These are phyloP conservation scores for Parachaetomium inaequale DNA, from an alignment of 495 filamentous ascomycete species.

Conservation along the genomic window DNA sequence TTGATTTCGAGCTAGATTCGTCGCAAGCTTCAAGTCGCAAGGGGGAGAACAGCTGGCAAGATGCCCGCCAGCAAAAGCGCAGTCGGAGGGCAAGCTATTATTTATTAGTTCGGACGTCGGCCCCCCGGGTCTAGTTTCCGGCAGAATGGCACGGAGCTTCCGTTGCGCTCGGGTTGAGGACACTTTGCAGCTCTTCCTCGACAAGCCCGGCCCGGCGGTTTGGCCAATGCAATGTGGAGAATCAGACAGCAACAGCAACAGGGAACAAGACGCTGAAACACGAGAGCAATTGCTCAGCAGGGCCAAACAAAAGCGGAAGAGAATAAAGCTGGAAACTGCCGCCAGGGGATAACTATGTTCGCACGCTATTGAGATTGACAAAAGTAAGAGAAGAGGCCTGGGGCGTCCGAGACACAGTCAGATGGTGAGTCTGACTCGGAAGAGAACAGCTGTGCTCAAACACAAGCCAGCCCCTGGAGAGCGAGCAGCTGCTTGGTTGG, in stretches of 20 bases:
- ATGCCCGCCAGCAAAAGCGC: neutral
- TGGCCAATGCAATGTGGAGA: conserved; percentile 22
- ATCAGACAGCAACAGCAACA: neutral
- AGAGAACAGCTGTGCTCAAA: conserved; percentile 19
- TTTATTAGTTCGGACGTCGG: conserved; percentile 13
- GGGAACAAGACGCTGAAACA: neutral
- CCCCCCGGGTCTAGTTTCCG: conserved; percentile 19
- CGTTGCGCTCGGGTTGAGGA: conserved; percentile 19
- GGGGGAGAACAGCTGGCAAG: neutral
- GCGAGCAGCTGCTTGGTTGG: conserved; percentile 1
- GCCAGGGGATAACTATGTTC: neutral
- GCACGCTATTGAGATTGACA: neutral
- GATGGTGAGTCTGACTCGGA: neutral
- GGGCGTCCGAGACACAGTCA: neutral
- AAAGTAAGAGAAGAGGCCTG: neutral
- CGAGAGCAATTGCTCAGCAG: neutral
- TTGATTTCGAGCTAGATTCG: conserved; percentile 29
- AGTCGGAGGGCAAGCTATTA: conserved; percentile 1
- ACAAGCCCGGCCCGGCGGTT: conserved; percentile 16
- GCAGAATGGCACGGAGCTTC: conserved; percentile 15
- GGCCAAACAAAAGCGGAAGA: neutral
- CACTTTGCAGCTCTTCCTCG: conserved; percentile 23
- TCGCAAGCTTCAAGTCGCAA: neutral
- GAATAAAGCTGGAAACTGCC: neutral
- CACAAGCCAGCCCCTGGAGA: neutral